Conservation (phyloP, 1,284 basidiomycete species). For the Papiliotrema flavescens region DNA sequence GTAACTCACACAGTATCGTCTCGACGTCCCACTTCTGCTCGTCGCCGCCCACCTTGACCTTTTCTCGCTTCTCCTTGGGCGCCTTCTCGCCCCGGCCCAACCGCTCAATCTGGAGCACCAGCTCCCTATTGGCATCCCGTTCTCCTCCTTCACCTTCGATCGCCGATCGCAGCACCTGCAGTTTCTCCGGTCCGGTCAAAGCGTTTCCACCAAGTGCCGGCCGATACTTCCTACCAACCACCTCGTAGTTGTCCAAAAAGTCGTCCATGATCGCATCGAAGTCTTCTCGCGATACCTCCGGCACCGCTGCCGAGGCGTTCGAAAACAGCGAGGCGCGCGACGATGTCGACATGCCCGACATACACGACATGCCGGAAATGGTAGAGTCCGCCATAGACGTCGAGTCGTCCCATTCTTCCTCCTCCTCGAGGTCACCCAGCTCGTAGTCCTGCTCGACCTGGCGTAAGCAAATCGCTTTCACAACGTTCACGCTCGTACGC, state of each 20-base stretch:
- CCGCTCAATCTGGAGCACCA: slow-evolving; percentile 57
- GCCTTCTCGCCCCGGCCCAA: slow-evolving; percentile 42
- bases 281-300: slow-evolving; percentile 76
- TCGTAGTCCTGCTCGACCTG: slow-evolving; percentile 75
- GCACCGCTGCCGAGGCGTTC: slow-evolving; percentile 49
- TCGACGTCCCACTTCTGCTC: slow-evolving; percentile 91
- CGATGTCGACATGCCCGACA: slow-evolving; percentile 27
- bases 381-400: slow-evolving; percentile 38
- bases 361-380: slow-evolving; percentile 15
- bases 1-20: slow-evolving; percentile 77
- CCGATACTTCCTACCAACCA: slow-evolving; percentile 77
- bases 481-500: slow-evolving; percentile 22
- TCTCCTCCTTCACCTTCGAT: slow-evolving; percentile 60
- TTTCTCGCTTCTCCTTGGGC: slow-evolving; percentile 49
- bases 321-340: slow-evolving; percentile 28
- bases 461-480: neutral
- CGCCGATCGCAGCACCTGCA: slow-evolving; percentile 72
- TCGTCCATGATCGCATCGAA: slow-evolving; percentile 90
- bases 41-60: slow-evolving; percentile 55
- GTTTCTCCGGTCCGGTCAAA: slow-evolving; percentile 68
- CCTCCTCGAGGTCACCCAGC: slow-evolving; percentile 51
- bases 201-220: slow-evolving; percentile 61
- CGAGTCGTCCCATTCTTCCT: slow-evolving; percentile 53
- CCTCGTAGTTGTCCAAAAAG: slow-evolving; percentile 88
- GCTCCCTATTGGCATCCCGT: slow-evolving; percentile 60